Base-by-base conservation (phyloP, 2,329 filamentous ascomycete species). In the Lachnellula hyalina region DNA sequence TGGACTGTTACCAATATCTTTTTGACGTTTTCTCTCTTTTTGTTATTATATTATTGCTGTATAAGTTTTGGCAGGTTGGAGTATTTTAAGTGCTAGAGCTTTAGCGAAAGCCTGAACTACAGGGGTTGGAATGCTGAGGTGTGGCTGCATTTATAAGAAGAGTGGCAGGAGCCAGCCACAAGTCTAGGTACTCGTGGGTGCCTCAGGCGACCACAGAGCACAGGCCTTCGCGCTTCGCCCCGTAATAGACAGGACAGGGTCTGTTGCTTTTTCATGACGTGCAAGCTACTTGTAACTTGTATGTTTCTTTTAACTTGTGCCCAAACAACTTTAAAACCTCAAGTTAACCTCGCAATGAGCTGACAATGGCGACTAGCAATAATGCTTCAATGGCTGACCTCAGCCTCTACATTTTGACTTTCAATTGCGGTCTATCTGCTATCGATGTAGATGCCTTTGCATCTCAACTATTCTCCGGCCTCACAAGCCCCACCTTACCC, bases 391-490 rank as follows among this genome's bases (percentile, higher is more conserved):
- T 74, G 69, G 76, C 78, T 42, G 73, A 77, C 57, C 76, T 95
- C 53, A 83, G 86, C 65, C 73, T 91, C 53, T 86, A 96, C 65
- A 80, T 96, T 59, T 72, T 96, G 52, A 96, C 92, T 11, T 96
- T 94, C 76, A 97, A 97, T 70, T 95, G 90, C 67, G 93, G 81
- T 34, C 88, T 89, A 63, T 78, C 78, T 52, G 73, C 84, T 8
- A 83, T 96, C 65, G 79, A 92, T 63, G 76, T 84, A 21, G 75
- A 84, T 38, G 77, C 83, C 50, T 90, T 96, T 65, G 85, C 88
- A 14, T 74, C 80, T 11, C 85, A 91, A 66, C 75, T 96, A 61
- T 83, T 87, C 68, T 72, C 77, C 51, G 77, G 74, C 36, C 79
- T 94, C 54, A 71, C 69, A 6, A 60, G 59, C 58, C 56, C 69